A percentile compares a stretch with the other conserved stretches of the same genome.
phyloP scores from a whole-genome alignment of 179 eudicot genomes.

The Silene vulgaris region DNA sequence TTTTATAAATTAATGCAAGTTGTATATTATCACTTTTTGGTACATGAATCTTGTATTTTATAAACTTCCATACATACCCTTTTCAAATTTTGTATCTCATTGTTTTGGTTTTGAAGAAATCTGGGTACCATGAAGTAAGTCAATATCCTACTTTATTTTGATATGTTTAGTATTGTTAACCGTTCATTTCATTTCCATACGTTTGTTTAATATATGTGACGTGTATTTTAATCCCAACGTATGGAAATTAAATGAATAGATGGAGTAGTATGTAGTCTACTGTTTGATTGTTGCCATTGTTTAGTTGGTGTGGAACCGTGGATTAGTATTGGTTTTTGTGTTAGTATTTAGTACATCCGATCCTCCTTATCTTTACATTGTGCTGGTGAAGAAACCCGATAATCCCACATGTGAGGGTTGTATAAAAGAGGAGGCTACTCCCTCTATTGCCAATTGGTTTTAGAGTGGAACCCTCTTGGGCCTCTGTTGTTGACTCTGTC shows the following conservation, averaged over 20 bases:
- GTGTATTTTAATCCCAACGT: too few species aligned
- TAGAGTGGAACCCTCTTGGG: too few species aligned
- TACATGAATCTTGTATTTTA: background rate
- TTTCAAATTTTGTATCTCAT: too few species aligned
- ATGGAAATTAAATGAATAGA: too few species aligned
- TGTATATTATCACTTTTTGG: background rate
- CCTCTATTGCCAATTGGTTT: too few species aligned
- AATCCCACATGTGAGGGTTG: too few species aligned
- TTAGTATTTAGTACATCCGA: background rate
- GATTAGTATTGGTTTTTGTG: background rate
- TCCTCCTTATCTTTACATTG: too few species aligned
- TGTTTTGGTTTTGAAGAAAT: background rate
- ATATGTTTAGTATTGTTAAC: background rate
- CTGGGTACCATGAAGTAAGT: conserved; percentile 32
- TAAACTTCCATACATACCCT: background rate
- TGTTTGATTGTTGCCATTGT: conserved; percentile 12
- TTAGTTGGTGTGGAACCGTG: background rate
- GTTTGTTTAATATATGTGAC: too few species aligned
- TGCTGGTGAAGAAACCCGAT: too few species aligned
- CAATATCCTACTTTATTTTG: background rate
- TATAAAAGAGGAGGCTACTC: too few species aligned
- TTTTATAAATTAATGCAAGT: background rate
- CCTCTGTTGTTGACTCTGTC: too few species aligned
- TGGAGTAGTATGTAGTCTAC: background rate
- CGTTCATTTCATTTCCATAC: background rate